Evolutionary conservation across 2,329 filamentous ascomycete genomes (phyloP).

Genomic region (Orbilia quercus): DNA sequence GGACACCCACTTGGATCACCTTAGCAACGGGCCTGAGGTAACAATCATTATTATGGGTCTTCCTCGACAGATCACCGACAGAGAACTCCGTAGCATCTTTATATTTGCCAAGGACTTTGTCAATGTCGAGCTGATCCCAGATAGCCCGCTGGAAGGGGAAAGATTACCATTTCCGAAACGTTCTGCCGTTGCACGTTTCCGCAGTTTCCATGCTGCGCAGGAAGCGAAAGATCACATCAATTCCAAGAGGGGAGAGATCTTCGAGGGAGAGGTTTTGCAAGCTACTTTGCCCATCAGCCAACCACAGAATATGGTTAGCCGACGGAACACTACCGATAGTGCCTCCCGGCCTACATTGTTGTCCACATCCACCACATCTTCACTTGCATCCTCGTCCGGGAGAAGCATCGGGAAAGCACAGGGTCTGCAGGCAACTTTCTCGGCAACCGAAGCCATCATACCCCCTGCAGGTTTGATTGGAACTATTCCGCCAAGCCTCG

Average conservation of each 20-base stretch:
- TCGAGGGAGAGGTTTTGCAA: conserved; percentile 55
- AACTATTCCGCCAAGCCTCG: conserved; percentile 50
- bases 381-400: conserved; percentile 34
- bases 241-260: conserved; percentile 54
- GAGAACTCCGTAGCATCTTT: conserved; percentile 58
- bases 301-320: conserved; percentile 33
- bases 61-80: conserved; percentile 57
- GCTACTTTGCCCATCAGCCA: conserved; percentile 47
- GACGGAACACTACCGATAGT: conserved; percentile 53
- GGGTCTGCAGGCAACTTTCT: conserved; percentile 41
- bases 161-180: conserved; percentile 52
- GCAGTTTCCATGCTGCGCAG: conserved; percentile 57
- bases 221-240: conserved; percentile 59
- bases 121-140: conserved; percentile 52
- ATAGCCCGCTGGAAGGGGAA: conserved; percentile 50
- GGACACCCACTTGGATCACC: conserved; percentile 21
- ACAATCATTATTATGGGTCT: conserved; percentile 58
- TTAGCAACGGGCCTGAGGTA: conserved; percentile 41
- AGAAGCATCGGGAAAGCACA: conserved; percentile 47
- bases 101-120: conserved; percentile 59
- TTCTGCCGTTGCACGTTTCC: conserved; percentile 58
- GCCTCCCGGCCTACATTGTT: conserved; percentile 43
- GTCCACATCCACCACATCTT: conserved; percentile 43
- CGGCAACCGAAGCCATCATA: conserved; percentile 43
- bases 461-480: conserved; percentile 50